Evolutionary conservation across 257 asterid genomes (phyloP).

Genomic region (Solanum chmielewskii): DNA sequence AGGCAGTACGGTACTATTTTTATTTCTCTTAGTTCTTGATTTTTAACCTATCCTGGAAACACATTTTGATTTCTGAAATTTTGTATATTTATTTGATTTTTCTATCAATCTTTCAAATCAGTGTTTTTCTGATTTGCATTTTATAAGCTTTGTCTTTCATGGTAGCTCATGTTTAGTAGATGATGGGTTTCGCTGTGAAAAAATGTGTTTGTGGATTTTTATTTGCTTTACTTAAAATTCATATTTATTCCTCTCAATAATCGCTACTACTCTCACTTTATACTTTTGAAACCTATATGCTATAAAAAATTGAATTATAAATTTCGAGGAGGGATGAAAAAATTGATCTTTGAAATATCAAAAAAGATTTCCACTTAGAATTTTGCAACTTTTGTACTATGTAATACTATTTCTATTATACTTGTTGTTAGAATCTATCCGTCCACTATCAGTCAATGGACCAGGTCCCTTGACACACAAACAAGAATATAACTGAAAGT

Average conservation of each 20-base stretch:
- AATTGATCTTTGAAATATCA: neutral
- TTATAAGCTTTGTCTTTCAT: neutral
- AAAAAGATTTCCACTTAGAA: too few species aligned
- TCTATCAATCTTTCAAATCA: neutral
- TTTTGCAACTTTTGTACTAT: neutral
- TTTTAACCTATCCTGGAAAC: neutral
- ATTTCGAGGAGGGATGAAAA: neutral
- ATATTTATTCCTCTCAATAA: neutral
- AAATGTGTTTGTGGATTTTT: neutral
- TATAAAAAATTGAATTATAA: neutral
- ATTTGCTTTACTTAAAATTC: too few species aligned
- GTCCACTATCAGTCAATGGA: too few species aligned
- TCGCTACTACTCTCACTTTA: neutral
- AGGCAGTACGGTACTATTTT: neutral
- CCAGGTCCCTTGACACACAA: too few species aligned
- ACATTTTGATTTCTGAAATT: too few species aligned
- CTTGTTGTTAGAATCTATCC: too few species aligned
- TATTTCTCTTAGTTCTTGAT: neutral
- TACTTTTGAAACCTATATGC: neutral
- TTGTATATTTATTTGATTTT: too few species aligned
- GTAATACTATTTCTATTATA: neutral
- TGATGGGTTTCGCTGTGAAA: neutral
- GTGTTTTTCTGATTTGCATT: neutral
- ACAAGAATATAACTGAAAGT: too few species aligned
- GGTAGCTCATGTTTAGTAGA: neutral